A percentile compares a stretch with the other conserved stretches of the same genome.
Evolutionary conservation across 2,329 filamentous ascomycete species (phyloP).

Genomic region (Ramichloridium luteum): DNA sequence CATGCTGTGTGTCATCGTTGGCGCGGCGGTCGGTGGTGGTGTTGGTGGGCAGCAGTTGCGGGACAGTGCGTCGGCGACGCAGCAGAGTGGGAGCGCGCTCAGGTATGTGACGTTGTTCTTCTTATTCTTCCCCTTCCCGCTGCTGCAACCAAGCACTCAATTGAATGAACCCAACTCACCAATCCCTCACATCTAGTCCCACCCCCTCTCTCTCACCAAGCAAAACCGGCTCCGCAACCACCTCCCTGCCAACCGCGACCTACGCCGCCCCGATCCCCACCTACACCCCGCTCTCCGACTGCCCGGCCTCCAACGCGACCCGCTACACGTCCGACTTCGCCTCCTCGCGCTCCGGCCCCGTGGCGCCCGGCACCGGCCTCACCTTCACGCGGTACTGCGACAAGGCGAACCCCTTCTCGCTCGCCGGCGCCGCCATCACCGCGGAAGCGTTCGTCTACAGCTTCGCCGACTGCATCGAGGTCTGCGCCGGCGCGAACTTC

Average conservation of each 20-base stretch:
- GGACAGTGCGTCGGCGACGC: no score
- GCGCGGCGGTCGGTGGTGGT: constrained; percentile 27
- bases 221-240: constrained; percentile 6
- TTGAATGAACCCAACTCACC: no score
- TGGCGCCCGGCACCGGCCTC: constrained; percentile 10
- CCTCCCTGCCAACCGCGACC: constrained; percentile 10
- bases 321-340: constrained; percentile 19
- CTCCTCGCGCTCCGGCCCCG: constrained; percentile 2
- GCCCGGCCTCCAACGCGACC: constrained; percentile 22
- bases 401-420: constrained; percentile 17
- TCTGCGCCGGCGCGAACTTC: constrained; percentile 24
- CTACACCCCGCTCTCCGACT: constrained; percentile 22
- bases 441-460: constrained; percentile 25
- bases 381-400: constrained; percentile 26
- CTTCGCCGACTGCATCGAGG: constrained; percentile 26
- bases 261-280: constrained; percentile 22
- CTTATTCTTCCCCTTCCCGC: no score
- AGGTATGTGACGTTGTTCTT: no score
- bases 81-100: no score
- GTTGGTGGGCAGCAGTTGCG: constrained; percentile 23
- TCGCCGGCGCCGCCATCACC: constrained; percentile 11
- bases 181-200: no score
- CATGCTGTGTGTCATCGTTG: constrained; percentile 23
- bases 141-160: no score
- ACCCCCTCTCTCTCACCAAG: constrained; percentile 6